Evolutionary conservation across 345 rosid species (phyloP).

Genomic region (Hypericum perforatum): DNA sequence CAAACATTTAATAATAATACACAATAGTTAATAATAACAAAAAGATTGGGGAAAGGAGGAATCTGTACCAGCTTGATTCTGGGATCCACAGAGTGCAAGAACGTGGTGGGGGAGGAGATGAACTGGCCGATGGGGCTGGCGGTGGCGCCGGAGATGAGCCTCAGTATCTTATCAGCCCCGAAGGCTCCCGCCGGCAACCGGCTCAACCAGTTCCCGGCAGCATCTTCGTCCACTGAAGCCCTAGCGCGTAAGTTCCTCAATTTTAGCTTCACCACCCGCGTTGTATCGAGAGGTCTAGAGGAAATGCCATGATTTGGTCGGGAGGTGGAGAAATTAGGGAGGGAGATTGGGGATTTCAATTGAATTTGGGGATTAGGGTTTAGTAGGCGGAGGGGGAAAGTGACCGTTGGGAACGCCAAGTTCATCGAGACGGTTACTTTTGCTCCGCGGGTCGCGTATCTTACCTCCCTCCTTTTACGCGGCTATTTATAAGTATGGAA

Average conservation of each 20-base stretch:
- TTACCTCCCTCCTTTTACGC: too few relatives aligned
- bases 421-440: constrained; percentile 27
- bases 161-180: constrained; percentile 64
- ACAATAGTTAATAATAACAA: not conserved
- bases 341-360: not conserved
- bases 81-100: constrained; percentile 78
- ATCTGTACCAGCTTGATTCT: constrained; percentile 64
- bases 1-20: constrained; percentile 4
- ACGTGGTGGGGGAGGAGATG: constrained; percentile 70
- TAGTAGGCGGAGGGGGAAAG: constrained; percentile 8
- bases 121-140: constrained; percentile 86
- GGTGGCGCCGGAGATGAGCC: constrained; percentile 62
- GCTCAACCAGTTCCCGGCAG: constrained; percentile 38
- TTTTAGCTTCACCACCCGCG: constrained; percentile 5
- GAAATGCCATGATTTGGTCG: constrained; percentile 13
- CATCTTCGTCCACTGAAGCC: constrained; percentile 28
- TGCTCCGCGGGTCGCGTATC: too few relatives aligned
- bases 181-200: constrained; percentile 49
- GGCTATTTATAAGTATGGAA: too few relatives aligned
- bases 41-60: not conserved
- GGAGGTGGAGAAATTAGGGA: constrained; percentile 7
- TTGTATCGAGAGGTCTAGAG: constrained; percentile 6
- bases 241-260: constrained; percentile 19
- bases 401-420: constrained; percentile 24
- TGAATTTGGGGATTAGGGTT: constrained; percentile 21